Conservation (phyloP, 176 grass and related monocot genomes). For the Rhynchospora tenuis region DNA sequence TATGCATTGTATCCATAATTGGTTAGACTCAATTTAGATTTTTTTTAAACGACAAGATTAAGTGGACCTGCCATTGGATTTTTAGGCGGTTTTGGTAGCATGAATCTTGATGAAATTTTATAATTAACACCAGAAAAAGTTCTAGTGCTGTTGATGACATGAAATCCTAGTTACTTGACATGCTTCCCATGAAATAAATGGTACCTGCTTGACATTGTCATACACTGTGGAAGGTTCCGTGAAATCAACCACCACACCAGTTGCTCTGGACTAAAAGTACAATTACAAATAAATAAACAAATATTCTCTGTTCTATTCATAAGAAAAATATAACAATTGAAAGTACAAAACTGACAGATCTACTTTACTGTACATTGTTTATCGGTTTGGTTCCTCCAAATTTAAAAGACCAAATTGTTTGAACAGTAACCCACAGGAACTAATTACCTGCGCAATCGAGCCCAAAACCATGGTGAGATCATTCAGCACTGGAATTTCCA, state of each 20-base stretch:
- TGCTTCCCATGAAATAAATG: background rate
- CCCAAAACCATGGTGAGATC: slow-evolving; percentile 91
- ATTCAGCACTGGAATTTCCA: slow-evolving; percentile 84
- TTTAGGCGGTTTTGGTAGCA: background rate
- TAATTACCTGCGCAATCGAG: slow-evolving; percentile 53
- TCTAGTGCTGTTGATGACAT: too few relatives aligned
- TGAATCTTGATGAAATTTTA: background rate
- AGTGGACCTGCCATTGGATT: too few relatives aligned
- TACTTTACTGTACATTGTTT: background rate
- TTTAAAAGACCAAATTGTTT: background rate
- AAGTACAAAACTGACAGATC: background rate
- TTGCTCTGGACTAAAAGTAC: slow-evolving; percentile 46
- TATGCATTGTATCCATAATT: background rate
- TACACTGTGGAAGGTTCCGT: slow-evolving; percentile 71
- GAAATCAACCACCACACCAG: slow-evolving; percentile 79
- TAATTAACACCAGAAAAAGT: background rate
- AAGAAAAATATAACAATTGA: background rate
- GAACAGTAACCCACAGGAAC: background rate
- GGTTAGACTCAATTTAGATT: background rate
- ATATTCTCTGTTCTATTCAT: background rate
- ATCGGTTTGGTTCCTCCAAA: background rate
- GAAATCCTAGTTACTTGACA: background rate
- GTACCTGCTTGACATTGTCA: slow-evolving; percentile 91
- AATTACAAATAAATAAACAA: background rate
- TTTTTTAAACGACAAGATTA: background rate